These are phyloP conservation scores for Beauveria varroae DNA, from an alignment of 2,329 filamentous ascomycete genomes.

Conservation along the genomic window DNA sequence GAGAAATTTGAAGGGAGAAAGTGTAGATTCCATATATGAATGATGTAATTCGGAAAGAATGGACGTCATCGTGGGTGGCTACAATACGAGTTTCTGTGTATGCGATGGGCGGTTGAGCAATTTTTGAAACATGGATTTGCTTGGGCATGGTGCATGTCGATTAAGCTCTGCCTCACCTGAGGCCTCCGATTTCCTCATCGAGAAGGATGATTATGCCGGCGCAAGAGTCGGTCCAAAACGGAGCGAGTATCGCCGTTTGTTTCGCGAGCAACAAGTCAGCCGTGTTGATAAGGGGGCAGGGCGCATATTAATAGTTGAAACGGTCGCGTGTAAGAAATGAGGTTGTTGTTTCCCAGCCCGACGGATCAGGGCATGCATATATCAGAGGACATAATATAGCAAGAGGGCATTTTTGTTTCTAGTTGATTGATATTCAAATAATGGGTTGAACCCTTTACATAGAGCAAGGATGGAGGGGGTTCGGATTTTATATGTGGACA, in stretches of 20 bases:
- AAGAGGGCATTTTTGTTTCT: no score
- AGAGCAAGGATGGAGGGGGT: no score
- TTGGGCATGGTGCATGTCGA: no score
- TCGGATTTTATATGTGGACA: no score
- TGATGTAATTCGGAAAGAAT: not conserved
- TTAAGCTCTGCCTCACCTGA: not conserved
- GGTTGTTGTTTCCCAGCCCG: no score
- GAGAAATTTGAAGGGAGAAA: not conserved
- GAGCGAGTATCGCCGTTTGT: not conserved
- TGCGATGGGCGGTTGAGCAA: not conserved
- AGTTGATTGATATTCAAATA: no score
- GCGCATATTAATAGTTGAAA: not conserved
- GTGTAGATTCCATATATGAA: slow-evolving; percentile 11
- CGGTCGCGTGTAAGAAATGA: not conserved
- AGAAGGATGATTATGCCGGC: not conserved
- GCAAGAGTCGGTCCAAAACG: not conserved
- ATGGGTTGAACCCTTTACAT: no score
- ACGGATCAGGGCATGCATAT: no score
- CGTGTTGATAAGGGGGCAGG: not conserved
- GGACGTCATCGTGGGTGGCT: not conserved
- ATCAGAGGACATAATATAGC: no score
- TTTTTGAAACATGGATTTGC: not conserved
- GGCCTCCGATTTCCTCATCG: not conserved
- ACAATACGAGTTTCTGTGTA: not conserved
- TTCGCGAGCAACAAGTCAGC: not conserved